Conservation (phyloP, 2,329 filamentous ascomycete species). For the Endoconidiophora polonica region DNA sequence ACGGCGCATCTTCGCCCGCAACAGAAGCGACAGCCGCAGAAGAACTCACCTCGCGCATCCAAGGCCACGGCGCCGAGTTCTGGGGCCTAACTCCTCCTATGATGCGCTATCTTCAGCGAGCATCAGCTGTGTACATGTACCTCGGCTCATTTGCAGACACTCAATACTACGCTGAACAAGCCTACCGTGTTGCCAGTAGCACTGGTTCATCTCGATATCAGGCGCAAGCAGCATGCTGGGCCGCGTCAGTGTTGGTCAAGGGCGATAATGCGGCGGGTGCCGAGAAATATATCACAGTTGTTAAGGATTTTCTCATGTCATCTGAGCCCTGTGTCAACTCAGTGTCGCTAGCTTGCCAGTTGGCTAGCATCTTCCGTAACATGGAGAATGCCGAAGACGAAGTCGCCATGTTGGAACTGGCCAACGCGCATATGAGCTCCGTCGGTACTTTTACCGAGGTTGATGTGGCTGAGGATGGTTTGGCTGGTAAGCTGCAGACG, state of each 20-base stretch:
- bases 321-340: conserved; percentile 11
- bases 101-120: conserved; percentile 52
- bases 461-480: conserved; percentile 6
- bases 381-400: conserved; percentile 29
- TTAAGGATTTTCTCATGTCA: conserved; percentile 4
- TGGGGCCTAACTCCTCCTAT: conserved; percentile 67
- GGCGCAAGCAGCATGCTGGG: conserved; percentile 37
- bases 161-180: conserved; percentile 72
- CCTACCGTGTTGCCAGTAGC: conserved; percentile 57
- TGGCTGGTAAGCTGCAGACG: conserved; percentile 20
- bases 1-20: conserved; percentile 13
- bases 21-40: conserved; percentile 16
- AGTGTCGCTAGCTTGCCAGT: conserved; percentile 31
- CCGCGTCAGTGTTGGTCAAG: conserved; percentile 37
- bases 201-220: conserved; percentile 44
- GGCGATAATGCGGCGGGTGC: conserved; percentile 25
- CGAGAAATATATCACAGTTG: conserved; percentile 8
- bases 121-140: conserved; percentile 65
- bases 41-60: conserved; percentile 12
- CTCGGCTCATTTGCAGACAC: conserved; percentile 81
- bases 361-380: conserved; percentile 39
- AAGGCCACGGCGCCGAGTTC: conserved; percentile 39
- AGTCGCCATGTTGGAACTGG: conserved; percentile 27
- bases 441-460: not conserved
- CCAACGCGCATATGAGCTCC: conserved; percentile 29